Base-by-base conservation (phyloP, 2,329 filamentous ascomycete genomes). In the Fusarium cicatricum region DNA sequence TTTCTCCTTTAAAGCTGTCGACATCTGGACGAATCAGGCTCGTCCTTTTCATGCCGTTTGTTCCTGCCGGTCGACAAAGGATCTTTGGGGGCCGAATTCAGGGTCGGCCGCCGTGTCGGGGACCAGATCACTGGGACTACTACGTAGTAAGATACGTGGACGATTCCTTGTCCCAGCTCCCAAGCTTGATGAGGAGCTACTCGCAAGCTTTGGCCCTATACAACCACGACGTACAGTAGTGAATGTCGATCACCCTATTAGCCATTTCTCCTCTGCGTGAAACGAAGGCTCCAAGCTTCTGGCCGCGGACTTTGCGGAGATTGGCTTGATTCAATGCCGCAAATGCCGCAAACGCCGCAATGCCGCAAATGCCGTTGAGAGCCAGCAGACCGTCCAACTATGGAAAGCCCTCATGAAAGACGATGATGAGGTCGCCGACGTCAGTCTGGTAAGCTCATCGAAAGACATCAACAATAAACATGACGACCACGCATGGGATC, bases 61-160 rank as follows among this genome's bases (percentile, higher is more conserved):
- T n/a, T n/a, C n/a, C n/a, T n/a, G n/a, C n/a, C n/a, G 56, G 47
- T 45, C 42, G 39, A 38, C 53, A 62, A 59, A 48, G 39, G 42
- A 53, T 58, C 42, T 46, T 55, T 60, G 55, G 58, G 51, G 58
- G 31, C 42, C 26, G 16, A 14, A 43, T n/a, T n/a, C n/a, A n/a
- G 45, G 28, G 45, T 43, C 59, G 50, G 54, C 59, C 58, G 58
- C 58, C 48, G 58, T 53, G 58, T 58, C 58, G 58, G 62, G 58
- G 60, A 57, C 58, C 58, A 61, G 47, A 62, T 62, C 59, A 55
- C 54, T 62, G 58, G 59, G 54, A 57, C 58, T 62, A n/a, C n/a
- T n/a, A n/a, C n/a, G n/a, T n/a, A 38, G 7, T 7, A 38, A 26
- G 23, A 26, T 26, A 26, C 54, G 38, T 46, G 41, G 36, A 36